Base-by-base conservation (phyloP, 129 eudicot species). In the Apium graveolens region DNA sequence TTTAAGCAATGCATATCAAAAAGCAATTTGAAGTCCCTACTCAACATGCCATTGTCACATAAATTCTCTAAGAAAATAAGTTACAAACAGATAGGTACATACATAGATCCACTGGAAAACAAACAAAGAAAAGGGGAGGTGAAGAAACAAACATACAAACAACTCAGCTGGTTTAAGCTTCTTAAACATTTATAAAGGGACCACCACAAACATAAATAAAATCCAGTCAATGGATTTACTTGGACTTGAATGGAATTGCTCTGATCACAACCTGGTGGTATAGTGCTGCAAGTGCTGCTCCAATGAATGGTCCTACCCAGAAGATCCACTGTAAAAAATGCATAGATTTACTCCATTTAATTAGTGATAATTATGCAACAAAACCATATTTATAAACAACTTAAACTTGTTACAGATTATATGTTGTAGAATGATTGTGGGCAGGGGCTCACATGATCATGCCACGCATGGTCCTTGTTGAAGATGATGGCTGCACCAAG, bases 241-340 rank as follows among this genome's bases (percentile, higher is more conserved):
- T 85, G 79, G 81, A 38, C 53, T 91, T 86, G 83, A 88, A 88
- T 29, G 92, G 96, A 72, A 86, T 74, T 41, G 92, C 92, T 77
- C 96, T 88, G 63, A 91, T 88, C 77, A 91, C 84, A 35, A 91
- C 87, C 77, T 73, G 82, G 79, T 91, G 96, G 79, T 90, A 90
- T 3, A 81, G 39, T 16, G 96, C 96, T 43, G 92, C 96, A 3
- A 88, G 77, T 69, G 89, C 82, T 80, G 96, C 96, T 17, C 96
- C 96, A 10, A 75, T 63, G 76, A 91, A 77, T 42, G 96, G 96
- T 77, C 96, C 96, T 7, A 82, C 96, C 92, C 96, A 88, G 84
- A 86, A 90, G 65, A 91, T 83, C 96, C 96, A 91, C 96, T 91
- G 91, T 81, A 21, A 70, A 31, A 29, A 76, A 38, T 39, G 44